These are phyloP conservation scores for Carex kokanica DNA, from an alignment of 176 grass and related monocot species.

Conservation along the genomic window DNA sequence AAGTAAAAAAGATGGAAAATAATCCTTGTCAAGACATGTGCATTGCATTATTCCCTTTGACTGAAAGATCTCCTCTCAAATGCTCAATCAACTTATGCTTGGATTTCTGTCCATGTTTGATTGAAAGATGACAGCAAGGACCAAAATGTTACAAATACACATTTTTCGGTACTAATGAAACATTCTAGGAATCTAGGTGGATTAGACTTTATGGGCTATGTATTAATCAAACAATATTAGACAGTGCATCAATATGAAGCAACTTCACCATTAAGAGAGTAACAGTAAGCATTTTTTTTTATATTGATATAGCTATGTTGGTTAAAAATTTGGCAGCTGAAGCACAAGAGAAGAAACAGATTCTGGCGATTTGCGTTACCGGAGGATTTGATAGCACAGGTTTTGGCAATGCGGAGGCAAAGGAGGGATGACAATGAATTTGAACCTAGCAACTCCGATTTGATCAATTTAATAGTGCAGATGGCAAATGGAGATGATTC, in stretches of 20 bases:
- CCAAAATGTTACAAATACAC: background rate
- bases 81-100: background rate
- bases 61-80: background rate
- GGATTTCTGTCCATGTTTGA: background rate
- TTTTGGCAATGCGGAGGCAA: constrained; percentile 42
- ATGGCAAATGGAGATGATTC: constrained; percentile 38
- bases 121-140: background rate
- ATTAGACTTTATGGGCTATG: background rate
- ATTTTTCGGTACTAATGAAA: background rate
- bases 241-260: background rate
- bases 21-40: background rate
- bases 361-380: constrained; percentile 42
- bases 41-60: background rate
- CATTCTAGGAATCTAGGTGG: background rate
- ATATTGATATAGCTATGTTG: background rate
- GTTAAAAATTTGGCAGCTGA: constrained; percentile 12
- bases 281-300: background rate
- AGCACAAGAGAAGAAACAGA: constrained; percentile 52
- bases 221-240: constrained; percentile 2
- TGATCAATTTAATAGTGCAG: constrained; percentile 51
- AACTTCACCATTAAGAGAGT: background rate
- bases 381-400: constrained; percentile 52
- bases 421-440: constrained; percentile 26
- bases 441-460: constrained; percentile 31
- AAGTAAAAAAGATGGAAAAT: background rate